Base-by-base conservation (phyloP, 1,284 basidiomycete species). In the Ganoderma resinaceum region DNA sequence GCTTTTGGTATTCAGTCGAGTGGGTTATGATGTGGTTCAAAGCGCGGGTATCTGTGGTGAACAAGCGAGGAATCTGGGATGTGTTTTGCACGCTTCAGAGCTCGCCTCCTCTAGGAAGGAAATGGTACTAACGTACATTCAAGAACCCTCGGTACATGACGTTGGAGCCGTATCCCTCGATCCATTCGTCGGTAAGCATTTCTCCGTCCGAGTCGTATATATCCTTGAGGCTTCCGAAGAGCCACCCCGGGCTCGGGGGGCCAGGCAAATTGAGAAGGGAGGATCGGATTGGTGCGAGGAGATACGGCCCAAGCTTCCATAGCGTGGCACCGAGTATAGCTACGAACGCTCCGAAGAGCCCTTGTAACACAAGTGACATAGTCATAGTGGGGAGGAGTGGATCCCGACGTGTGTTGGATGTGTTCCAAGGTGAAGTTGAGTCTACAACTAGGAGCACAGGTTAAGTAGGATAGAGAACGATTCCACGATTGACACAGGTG, bases 201-300 rank as follows among this genome's bases (percentile, higher is more conserved):
- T 86, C 83, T 8, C 75, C 78, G 18, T 77, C 78, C 2, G 59
- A 61, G 1, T 80, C 74, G 65, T 75, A 77, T 2, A 89, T 81
- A 9, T 87, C 82, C 58, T 74, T 78, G 63, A 87, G 57, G 72
- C 87, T 87, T 0, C 90, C 90, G 70, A 80, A 88, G 33, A 92
- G 70, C 68, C 81, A 82, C 72, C 85, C 86, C 0, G 79, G 73
- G 67, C 75, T 84, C 42, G 82, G 80, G 0, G 88, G 89, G 2
- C 88, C 87, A 16, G 82, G 87, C 29, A 89, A 72, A 63, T 78
- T 67, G 31, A 82, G 81, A 11, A 89, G 68, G 0, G 86, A 82
- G 2, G 87, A 86, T 3, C 75, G 83, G n/a, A 74, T 71, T 33
- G 80, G 75, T 20, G 49, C 70, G 55, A 69, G 55, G 3, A 74